These are phyloP conservation scores for Torulaspora maleeae DNA, from an alignment of 805 yeast species.

Conservation along the genomic window DNA sequence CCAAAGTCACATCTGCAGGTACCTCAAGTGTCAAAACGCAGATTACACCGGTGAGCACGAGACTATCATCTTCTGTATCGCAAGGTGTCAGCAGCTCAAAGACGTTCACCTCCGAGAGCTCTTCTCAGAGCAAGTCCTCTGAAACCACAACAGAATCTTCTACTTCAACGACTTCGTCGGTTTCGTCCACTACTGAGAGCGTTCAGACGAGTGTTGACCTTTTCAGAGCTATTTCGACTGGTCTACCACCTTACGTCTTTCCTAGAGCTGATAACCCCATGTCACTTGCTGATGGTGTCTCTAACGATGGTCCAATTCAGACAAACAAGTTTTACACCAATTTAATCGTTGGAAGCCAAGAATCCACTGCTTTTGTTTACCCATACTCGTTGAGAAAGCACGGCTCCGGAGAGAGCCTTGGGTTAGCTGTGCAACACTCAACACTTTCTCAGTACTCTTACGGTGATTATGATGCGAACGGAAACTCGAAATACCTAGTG, in stretches of 20 bases:
- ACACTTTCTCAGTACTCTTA: conserved; percentile 37
- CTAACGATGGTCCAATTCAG: conserved; percentile 46
- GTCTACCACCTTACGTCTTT: conserved; percentile 45
- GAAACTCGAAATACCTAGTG: conserved; percentile 39
- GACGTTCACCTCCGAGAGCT: background rate
- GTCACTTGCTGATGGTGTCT: conserved; percentile 45
- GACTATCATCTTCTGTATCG: background rate
- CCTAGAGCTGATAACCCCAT: conserved; percentile 43
- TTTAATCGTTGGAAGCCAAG: conserved; percentile 52
- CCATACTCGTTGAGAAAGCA: conserved; percentile 66
- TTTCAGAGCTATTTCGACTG: conserved; percentile 46
- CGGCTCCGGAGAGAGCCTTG: conserved; percentile 41
- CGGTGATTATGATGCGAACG: conserved; percentile 45
- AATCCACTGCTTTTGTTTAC: conserved; percentile 52
- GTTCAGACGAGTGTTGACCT: conserved; percentile 38
- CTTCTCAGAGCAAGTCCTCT: background rate
- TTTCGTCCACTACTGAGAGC: background rate
- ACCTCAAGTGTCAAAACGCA: background rate
- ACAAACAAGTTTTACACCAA: conserved; percentile 78
- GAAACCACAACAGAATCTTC: background rate
- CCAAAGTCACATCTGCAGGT: background rate
- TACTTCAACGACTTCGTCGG: background rate
- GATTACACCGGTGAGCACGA: background rate
- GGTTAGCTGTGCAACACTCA: conserved; percentile 61
- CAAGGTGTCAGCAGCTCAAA: background rate